Evolutionary conservation across 2,329 filamentous ascomycete species (phyloP), one percentile per base, ranked within the genome.

Genomic region (Nemania serpens): DNA sequence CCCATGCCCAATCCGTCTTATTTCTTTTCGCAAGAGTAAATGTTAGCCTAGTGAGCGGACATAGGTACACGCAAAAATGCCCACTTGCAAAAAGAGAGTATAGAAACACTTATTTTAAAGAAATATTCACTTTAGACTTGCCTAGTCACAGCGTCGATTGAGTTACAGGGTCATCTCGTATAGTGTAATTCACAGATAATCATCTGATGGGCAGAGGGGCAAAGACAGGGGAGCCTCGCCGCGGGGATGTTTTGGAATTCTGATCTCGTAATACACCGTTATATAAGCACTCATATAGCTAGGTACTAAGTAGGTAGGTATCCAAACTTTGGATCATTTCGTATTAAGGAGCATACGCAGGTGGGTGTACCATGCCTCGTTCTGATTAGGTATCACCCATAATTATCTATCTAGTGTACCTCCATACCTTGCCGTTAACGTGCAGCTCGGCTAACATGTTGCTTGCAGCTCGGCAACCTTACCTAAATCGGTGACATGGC

Each of bases 181-280:
- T 7, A 29, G 7, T 29, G n/a, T 29, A 29, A 29, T 29, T 29
- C 25, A 29, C 7, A 7, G 25, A 29, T 29, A 29, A 29, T 29
- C 25, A 29, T 29, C 7, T 7, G 25, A 7, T 7, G 7, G 25
- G 7, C 25, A 29, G 25, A 29, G 25, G 25, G 3, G 25, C 4
- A 29, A 29, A 29, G 37, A 17, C n/a, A 22, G 20, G 41, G 20
- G 17, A 45, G 17, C 17, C 15, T 43, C 18, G 20, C 36, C 22
- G 33, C 48, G 48, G 20, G 47, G 41, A n/a, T 52, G 39, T 51
- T 55, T 39, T 29, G 48, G 46, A 53, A 47, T 49, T 53, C 47
- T 53, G 42, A 43, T 33, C 22, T n/a, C 25, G 18, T 15, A 52
- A 33, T 6, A 45, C 15, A 13, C 25, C 25, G 25, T 29, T 29